Conservation (phyloP, 208 protist species). For the Sergeia podlipaevii region DNA sequence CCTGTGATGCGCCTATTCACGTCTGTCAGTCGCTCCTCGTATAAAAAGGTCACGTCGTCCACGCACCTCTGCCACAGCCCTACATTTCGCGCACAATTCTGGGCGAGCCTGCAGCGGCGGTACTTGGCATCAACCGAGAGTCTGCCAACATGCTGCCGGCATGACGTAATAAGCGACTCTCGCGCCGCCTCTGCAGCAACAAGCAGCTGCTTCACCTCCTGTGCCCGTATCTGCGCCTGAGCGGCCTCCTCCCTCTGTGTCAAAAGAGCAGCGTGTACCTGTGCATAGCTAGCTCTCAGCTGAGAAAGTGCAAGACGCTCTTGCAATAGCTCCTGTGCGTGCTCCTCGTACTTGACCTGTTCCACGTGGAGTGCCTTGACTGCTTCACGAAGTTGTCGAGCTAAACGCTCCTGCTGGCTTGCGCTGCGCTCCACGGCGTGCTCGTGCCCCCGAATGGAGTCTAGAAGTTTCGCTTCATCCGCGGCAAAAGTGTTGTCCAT, state of each 20-base stretch:
- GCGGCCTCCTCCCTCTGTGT: conserved; percentile 26
- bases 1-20: too few species aligned
- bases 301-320: conserved; percentile 50
- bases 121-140: conserved; percentile 49
- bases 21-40: too few species aligned
- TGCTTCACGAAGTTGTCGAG: conserved; percentile 67
- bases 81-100: conserved; percentile 29
- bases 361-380: conserved; percentile 71
- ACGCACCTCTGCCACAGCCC: conserved; percentile 59
- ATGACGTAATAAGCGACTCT: conserved; percentile 29
- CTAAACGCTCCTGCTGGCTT: conserved; percentile 57
- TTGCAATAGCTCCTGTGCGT: conserved; percentile 48
- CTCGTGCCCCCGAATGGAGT: conserved; percentile 28
- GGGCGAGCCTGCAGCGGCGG: conserved; percentile 42
- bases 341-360: conserved; percentile 62
- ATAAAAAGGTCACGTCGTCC: conserved; percentile 47
- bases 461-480: conserved; percentile 24
- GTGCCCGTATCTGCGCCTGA: conserved; percentile 13
- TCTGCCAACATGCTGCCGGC: conserved; percentile 37
- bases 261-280: conserved; percentile 36
- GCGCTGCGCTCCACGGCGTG: conserved; percentile 34
- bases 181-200: conserved; percentile 29
- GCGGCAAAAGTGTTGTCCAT: conserved; percentile 25
- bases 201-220: conserved; percentile 27
- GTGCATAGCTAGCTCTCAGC: conserved; percentile 48